Conservation (phyloP, 1,284 basidiomycete species). For the Spongiforma sp. region DNA sequence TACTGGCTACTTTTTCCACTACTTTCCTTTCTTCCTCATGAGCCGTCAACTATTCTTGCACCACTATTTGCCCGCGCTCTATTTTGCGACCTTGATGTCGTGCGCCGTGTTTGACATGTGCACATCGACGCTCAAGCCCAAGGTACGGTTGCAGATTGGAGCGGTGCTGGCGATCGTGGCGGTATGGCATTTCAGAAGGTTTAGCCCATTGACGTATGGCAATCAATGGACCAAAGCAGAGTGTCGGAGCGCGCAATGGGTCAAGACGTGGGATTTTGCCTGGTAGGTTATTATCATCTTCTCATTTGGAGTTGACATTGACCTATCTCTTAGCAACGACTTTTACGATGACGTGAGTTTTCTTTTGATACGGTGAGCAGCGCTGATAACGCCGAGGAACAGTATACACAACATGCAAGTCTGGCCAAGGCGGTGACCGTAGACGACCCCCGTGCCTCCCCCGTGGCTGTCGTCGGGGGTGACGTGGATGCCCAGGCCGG, state of each 20-base stretch:
- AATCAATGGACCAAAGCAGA: conserved; percentile 83
- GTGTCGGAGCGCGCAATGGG: conserved; percentile 83
- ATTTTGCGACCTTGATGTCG: conserved; percentile 87
- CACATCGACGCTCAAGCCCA: conserved; percentile 80
- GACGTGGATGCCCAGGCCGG: not conserved
- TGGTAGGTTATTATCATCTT: conserved; percentile 65
- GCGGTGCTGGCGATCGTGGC: conserved; percentile 74
- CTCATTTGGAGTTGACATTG: not conserved
- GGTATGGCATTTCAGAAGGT: conserved; percentile 80
- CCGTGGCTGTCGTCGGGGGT: not conserved
- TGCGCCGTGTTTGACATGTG: conserved; percentile 86
- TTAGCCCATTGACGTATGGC: conserved; percentile 89
- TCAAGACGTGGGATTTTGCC: conserved; percentile 95
- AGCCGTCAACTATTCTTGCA: conserved; percentile 95
- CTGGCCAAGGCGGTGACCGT: not conserved
- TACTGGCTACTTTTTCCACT: conserved; percentile 94
- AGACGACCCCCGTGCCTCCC: not conserved
- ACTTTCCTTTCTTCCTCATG: conserved; percentile 98
- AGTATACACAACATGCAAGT: conserved; percentile 48
- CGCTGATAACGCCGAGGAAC: not conserved
- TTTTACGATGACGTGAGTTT: conserved; percentile 64
- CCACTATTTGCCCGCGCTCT: conserved; percentile 96
- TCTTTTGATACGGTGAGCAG: not conserved
- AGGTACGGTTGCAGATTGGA: conserved; percentile 81
- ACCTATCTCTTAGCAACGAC: conserved; percentile 52